Evolutionary conservation across 2,329 filamentous ascomycete species (phyloP).

Genomic region (Pyrenochaeta sp.): DNA sequence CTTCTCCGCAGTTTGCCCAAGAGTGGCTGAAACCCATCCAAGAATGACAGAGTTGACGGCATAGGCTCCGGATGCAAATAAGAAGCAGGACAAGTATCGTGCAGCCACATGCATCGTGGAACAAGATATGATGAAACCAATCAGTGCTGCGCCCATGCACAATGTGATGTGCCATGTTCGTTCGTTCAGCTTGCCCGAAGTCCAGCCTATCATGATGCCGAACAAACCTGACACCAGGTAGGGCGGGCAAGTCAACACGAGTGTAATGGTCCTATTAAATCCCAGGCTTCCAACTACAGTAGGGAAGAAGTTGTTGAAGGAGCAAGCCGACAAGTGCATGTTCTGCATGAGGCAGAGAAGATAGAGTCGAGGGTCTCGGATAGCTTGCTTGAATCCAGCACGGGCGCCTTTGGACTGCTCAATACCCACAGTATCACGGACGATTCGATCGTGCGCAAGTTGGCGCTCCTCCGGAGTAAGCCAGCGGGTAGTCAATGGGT

Average conservation of each 20-base stretch:
- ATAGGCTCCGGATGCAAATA: conserved; percentile 47
- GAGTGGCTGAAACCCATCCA: conserved; percentile 53
- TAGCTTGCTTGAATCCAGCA: conserved; percentile 60
- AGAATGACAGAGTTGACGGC: conserved; percentile 53
- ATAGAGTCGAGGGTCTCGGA: conserved; percentile 57
- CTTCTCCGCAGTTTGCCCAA: conserved; percentile 57
- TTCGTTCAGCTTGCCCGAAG: conserved; percentile 49
- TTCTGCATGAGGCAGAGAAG: conserved; percentile 46
- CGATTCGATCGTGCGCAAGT: conserved; percentile 41
- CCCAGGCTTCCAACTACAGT: conserved; percentile 60
- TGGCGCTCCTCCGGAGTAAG: conserved; percentile 56
- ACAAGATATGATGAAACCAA: conserved; percentile 49
- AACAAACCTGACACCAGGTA: conserved; percentile 36
- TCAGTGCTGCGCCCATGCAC: conserved; percentile 48
- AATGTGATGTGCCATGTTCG: conserved; percentile 51
- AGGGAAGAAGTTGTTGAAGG: conserved; percentile 57
- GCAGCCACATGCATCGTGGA: conserved; percentile 46
- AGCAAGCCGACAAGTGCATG: conserved; percentile 40
- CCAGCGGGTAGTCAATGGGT: conserved; percentile 52
- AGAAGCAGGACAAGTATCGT: conserved; percentile 38
- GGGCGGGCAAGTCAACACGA: conserved; percentile 55
- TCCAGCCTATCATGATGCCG: conserved; percentile 44
- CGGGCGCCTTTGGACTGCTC: conserved; percentile 53
- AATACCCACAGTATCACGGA: conserved; percentile 59
- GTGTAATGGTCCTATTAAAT: conserved; percentile 58